These are phyloP conservation scores for Hapsidospora chrysogenum DNA, from an alignment of 495 filamentous ascomycete species.

Conservation along the genomic window DNA sequence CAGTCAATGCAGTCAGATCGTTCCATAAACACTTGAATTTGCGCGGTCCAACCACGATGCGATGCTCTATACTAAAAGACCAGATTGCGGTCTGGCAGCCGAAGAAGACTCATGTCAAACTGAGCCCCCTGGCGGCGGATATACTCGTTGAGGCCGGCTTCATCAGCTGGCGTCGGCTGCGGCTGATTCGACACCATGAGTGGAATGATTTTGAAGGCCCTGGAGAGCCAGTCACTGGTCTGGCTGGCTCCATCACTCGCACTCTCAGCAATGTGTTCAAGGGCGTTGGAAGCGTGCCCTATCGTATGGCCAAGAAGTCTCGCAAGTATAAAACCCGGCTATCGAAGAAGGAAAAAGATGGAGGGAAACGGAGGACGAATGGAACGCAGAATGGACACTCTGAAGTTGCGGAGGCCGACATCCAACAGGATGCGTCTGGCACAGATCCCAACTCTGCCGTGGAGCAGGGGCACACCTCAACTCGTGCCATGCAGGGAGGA, in stretches of 20 bases:
- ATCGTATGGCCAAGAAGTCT: conserved; percentile 33
- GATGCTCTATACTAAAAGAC: conserved; percentile 48
- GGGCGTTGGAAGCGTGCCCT: conserved; percentile 42
- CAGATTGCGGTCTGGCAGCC: conserved; percentile 52
- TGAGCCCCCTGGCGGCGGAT: conserved; percentile 52
- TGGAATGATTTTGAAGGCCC: conserved; percentile 73
- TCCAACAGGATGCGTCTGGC: background rate
- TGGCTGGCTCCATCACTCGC: conserved; percentile 35
- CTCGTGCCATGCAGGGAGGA: conserved; percentile 17
- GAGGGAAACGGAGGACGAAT: no score
- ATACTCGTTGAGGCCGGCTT: conserved; percentile 39
- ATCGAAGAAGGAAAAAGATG: conserved; percentile 19
- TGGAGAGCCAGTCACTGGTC: conserved; percentile 55
- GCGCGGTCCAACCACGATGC: conserved; percentile 39
- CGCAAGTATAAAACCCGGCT: conserved; percentile 27
- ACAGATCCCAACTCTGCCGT: background rate
- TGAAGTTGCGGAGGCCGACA: conserved; percentile 1
- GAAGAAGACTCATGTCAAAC: conserved; percentile 34
- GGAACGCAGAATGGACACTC: no score
- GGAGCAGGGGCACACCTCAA: conserved; percentile 7
- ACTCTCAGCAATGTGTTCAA: conserved; percentile 34
- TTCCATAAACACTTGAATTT: conserved; percentile 52
- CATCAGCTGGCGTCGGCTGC: conserved; percentile 46
- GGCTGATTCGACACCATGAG: conserved; percentile 47
- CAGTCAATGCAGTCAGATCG: conserved; percentile 47